phyloP scores from a whole-genome alignment of 2,329 filamentous ascomycete genomes.

The Apiospora malaysiana region DNA sequence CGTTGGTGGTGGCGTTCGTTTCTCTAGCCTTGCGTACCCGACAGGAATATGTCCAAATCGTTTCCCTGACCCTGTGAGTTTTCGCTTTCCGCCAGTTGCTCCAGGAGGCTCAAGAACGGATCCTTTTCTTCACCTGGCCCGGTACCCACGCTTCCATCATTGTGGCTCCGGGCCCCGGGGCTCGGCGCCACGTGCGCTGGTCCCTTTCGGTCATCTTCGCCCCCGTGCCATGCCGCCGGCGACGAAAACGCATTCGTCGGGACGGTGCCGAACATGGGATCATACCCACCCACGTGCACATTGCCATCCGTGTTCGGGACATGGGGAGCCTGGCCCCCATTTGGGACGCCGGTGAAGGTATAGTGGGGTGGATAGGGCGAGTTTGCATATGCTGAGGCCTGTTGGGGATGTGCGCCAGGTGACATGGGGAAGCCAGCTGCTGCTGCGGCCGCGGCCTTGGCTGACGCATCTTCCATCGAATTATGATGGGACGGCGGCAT shows the following conservation, averaged over 20 bases:
- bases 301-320: constrained; percentile 29
- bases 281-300: constrained; percentile 48
- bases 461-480: constrained; percentile 37
- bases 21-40: constrained; percentile 35
- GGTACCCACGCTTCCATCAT: constrained; percentile 55
- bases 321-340: constrained; percentile 26
- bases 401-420: constrained; percentile 36
- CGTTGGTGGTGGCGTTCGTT: not conserved
- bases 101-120: constrained; percentile 78
- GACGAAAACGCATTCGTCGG: constrained; percentile 60
- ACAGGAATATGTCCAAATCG: constrained; percentile 80
- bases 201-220: constrained; percentile 45
- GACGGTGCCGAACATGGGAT: constrained; percentile 65
- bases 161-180: constrained; percentile 56
- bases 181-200: constrained; percentile 46
- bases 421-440: constrained; percentile 45
- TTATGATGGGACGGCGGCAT: constrained; percentile 37
- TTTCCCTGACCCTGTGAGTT: constrained; percentile 70
- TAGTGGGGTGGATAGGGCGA: constrained; percentile 51
- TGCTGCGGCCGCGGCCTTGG: constrained; percentile 43
- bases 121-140: constrained; percentile 71
- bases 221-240: constrained; percentile 56
- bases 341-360: constrained; percentile 45
- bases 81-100: constrained; percentile 85
- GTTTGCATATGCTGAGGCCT: constrained; percentile 39